Conservation (phyloP, 345 rosid species). For the Salix dunnii region DNA sequence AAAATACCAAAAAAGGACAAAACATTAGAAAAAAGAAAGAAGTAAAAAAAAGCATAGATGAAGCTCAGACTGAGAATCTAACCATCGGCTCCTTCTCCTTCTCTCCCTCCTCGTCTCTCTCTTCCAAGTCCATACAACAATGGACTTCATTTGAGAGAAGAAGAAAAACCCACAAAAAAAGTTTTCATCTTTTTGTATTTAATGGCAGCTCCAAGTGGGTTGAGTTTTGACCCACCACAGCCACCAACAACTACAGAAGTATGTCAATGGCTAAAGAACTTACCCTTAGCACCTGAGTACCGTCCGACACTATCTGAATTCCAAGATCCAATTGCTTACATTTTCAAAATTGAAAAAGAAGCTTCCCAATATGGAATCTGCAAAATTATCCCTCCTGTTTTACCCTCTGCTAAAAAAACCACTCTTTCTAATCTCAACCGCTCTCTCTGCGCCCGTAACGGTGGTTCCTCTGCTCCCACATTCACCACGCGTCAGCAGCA, state of each 20-base stretch:
- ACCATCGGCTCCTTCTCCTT: slow-evolving; percentile 1
- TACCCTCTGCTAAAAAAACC: slow-evolving; percentile 62
- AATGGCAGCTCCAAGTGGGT: slow-evolving; percentile 46
- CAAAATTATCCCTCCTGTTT: slow-evolving; percentile 89
- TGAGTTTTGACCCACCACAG: slow-evolving; percentile 37
- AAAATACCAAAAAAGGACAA: not conserved
- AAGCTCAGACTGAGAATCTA: slow-evolving; percentile 15
- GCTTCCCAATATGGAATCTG: slow-evolving; percentile 94
- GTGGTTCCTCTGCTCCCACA: slow-evolving; percentile 52
- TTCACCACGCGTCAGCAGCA: slow-evolving; percentile 98
- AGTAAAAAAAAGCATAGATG: not conserved
- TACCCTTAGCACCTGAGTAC: slow-evolving; percentile 91
- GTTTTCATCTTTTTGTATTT: not conserved
- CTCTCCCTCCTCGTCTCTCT: not conserved
- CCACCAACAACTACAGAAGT: slow-evolving; percentile 40
- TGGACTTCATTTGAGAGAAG: slow-evolving; percentile 27
- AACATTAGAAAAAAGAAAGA: not conserved
- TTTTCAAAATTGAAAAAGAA: slow-evolving; percentile 90
- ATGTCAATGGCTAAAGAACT: slow-evolving; percentile 80
- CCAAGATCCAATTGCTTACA: slow-evolving; percentile 99
- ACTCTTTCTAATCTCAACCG: slow-evolving; percentile 70
- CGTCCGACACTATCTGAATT: slow-evolving; percentile 81
- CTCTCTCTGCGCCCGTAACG: slow-evolving; percentile 66
- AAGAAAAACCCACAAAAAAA: not conserved
- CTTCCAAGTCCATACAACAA: slow-evolving; percentile 17